These are phyloP conservation scores for Synchytrium microbalum DNA, from an alignment of 371 early-diverging fungal species.

Conservation along the genomic window DNA sequence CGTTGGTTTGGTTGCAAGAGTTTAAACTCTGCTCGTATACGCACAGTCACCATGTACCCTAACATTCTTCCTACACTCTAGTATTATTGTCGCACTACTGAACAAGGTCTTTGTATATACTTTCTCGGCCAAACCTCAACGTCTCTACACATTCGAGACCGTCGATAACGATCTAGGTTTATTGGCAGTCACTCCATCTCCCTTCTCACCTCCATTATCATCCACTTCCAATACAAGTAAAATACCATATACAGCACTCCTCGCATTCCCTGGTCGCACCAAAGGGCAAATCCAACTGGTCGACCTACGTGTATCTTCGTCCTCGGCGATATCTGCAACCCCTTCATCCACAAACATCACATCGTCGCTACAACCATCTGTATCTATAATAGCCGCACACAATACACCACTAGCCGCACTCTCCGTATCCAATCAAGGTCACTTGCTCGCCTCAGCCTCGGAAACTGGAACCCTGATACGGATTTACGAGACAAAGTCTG, in stretches of 20 bases:
- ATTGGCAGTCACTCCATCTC: constrained; percentile 54
- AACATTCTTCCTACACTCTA: no score
- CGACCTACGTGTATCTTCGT: constrained; percentile 41
- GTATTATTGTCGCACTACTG: constrained; percentile 66
- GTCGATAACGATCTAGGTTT: constrained; percentile 71
- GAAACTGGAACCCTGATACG: constrained; percentile 76
- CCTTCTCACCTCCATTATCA: constrained; percentile 15
- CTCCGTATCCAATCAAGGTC: constrained; percentile 42
- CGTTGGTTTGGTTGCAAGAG: no score
- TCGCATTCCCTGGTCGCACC: constrained; percentile 34
- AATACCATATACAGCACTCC: constrained; percentile 7
- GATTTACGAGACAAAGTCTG: constrained; percentile 72
- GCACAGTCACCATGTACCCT: not conserved
- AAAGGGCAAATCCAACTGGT: constrained; percentile 83
- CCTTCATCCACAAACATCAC: constrained; percentile 12
- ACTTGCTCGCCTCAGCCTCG: constrained; percentile 26
- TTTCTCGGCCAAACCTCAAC: constrained; percentile 58
- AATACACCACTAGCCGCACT: constrained; percentile 64
- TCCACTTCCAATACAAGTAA: constrained; percentile 5
- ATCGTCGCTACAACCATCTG: constrained; percentile 32
- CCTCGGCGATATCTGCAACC: constrained; percentile 4
- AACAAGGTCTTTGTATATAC: constrained; percentile 82
- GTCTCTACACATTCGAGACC: constrained; percentile 77
- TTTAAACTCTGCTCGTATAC: not conserved
- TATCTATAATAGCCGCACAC: constrained; percentile 81